A percentile compares a stretch with the other conserved stretches of the same genome.
These are phyloP conservation scores for Hippophae tibetana DNA, from an alignment of 306 rosid species.

Conservation along the genomic window DNA sequence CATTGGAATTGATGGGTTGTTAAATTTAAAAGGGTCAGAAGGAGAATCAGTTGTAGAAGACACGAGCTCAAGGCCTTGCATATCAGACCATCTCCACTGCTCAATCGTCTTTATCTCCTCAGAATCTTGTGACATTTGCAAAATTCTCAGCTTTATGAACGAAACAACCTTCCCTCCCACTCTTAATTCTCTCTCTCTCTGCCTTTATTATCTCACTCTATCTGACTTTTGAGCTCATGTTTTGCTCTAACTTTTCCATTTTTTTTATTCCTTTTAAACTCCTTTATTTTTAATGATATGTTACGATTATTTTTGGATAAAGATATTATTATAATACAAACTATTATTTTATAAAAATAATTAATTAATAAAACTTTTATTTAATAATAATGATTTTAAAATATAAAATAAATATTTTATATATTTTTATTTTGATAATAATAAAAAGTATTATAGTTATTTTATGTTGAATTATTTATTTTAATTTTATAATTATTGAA, in stretches of 20 bases:
- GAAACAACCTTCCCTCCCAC: constrained; percentile 21
- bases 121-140: constrained; percentile 86
- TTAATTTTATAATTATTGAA: too few species aligned
- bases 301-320: constrained; percentile 3
- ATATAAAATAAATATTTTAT: too few species aligned
- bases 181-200: constrained; percentile 6
- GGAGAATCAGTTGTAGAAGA: constrained; percentile 28
- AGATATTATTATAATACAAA: too few species aligned
- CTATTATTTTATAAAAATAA: too few species aligned
- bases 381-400: too few species aligned
- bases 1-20: constrained; percentile 16
- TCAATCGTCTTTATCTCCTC: constrained; percentile 69
- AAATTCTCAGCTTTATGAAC: constrained; percentile 46
- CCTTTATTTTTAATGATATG: background rate
- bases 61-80: constrained; percentile 85
- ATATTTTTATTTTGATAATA: too few species aligned
- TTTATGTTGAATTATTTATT: too few species aligned
- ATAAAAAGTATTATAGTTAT: too few species aligned
- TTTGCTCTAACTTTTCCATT: constrained; percentile 9
- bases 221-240: constrained; percentile 42
- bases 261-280: constrained; percentile 17
- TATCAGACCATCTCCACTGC: constrained; percentile 98
- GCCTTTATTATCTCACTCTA: constrained; percentile 34
- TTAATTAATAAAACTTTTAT: too few species aligned
- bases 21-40: constrained; percentile 29